Evolutionary conservation across 495 filamentous ascomycete species (phyloP), one percentile per base, ranked within the genome.

Genomic region (Penicillium dipodomyicola): DNA sequence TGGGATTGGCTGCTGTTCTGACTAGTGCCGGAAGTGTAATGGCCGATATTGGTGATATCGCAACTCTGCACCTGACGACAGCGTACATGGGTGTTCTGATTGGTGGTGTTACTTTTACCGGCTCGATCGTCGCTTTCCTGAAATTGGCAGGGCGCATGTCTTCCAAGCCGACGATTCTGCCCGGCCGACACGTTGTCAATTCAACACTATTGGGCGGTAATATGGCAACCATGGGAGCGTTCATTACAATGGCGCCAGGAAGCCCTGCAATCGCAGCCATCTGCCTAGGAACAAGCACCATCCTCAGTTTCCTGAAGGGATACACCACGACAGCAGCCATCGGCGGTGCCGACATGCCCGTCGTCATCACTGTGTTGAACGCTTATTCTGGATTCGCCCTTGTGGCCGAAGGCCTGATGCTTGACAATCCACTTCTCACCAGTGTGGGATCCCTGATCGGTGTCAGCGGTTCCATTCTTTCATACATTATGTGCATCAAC

Each of bases 291-390:
- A 85, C 85, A 55, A 93, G 87, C 67, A 86, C 88, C 1, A 71
- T 80, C 1, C 80, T 93, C 12, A 89, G 87, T 44, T 93, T 93
- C 75, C 60, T 88, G 54, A 91, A 93, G 65, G 89, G 89, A 4
- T 91, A 80, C 61, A 93, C 89, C 11, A 91, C 89, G 2, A 93
- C 89, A 0, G 77, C 89, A 32, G 88, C 87, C 10, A 91, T 93
- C 66, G 89, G 89, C 11, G 89, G 88, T n/a, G 89, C 88, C 5
- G 89, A 91, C 64, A 91, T 91, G 88, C 88, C 89, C 15, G 89
- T 93, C 17, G 89, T 91, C 19, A 92, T 93, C 57, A 93, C 88
- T 0, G 88, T 92, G 7, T 74, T 93, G 14, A 93, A 93, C 64
- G 89, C 89, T 4, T 93, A 92, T 63, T 90, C 87, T 42, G 89